Evolutionary conservation across 2,329 filamentous ascomycete species (phyloP), one percentile per base, ranked within the genome.

Genomic region (Claviceps fusiformis): DNA sequence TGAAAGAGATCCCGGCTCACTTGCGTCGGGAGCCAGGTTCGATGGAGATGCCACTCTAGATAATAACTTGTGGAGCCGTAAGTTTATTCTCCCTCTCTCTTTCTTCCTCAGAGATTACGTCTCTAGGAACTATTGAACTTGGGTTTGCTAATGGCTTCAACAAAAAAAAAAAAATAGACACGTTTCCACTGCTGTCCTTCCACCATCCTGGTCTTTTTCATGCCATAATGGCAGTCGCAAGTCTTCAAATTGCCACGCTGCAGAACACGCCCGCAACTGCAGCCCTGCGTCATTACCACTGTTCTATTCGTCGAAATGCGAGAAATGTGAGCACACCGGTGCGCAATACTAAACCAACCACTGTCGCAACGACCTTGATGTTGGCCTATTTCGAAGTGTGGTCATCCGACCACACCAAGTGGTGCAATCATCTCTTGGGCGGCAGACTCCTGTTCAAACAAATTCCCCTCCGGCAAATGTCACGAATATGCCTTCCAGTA

Each of bases 301-400:
- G 91, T 61, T 85, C 91, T 10, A 74, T 96, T 50, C 84, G 90
- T 58, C 76, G 88, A 45, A 79, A 96, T 17, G 85, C 87, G 7
- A 83, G 81, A 61, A 87, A 86, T 50, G 85, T 97, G 33, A 81
- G 81, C 50, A 79, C 87, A 31, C 75, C 82, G 0, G 77, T 75
- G 49, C 82, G 83, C 62, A 82, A 90, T 54, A 82, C 84, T 9
- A 83, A 89, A 55, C 80, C 89, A 9, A 83, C 88, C 1, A 96
- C 90, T 0, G 73, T 97, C n/a, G 92, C 91, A 8, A 90, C 91
- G 2, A 90, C 89, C 0, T 74, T 96, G 41, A 73, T 97, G 8
- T 77, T 98, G 8, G 89, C 85, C 0, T 97, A 90, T 67, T 97
- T 95, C 64, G 93, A 97, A 67, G 88, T 96, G 19, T 93, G 92